Percentiles rank a stretch among this genome's conserved stretches.
These are phyloP conservation scores for Pseudogymnoascus sp. DNA, from an alignment of 2,329 filamentous ascomycete genomes.

Conservation along the genomic window DNA sequence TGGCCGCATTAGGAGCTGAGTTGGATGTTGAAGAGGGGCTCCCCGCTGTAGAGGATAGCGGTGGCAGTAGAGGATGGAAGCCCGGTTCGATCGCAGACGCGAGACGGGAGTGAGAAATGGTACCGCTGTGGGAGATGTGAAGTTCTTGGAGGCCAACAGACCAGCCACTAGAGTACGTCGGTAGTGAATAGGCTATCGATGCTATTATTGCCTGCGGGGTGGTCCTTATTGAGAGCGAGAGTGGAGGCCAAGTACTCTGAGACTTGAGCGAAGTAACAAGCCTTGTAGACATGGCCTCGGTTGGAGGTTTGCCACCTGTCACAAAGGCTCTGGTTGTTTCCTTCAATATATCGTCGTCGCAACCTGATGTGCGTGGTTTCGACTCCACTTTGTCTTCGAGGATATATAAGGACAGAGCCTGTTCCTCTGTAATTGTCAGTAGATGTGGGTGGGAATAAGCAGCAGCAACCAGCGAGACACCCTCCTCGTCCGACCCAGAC, in stretches of 20 bases:
- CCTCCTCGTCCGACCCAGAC: slow-evolving; percentile 22
- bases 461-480: slow-evolving; percentile 53
- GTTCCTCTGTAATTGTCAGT: slow-evolving; percentile 67
- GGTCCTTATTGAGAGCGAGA: slow-evolving; percentile 75
- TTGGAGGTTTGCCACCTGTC: slow-evolving; percentile 1
- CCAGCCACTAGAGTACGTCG: slow-evolving; percentile 72
- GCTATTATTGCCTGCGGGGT: slow-evolving; percentile 60
- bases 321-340: neutral
- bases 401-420: slow-evolving; percentile 68
- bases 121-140: slow-evolving; percentile 41
- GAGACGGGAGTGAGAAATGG: slow-evolving; percentile 40
- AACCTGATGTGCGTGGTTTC: neutral
- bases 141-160: slow-evolving; percentile 89
- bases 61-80: slow-evolving; percentile 33
- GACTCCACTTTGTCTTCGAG: slow-evolving; percentile 1
- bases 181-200: slow-evolving; percentile 79
- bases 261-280: slow-evolving; percentile 75
- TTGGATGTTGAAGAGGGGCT: slow-evolving; percentile 12
- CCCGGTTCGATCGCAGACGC: slow-evolving; percentile 43
- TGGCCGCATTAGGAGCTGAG: slow-evolving; percentile 22
- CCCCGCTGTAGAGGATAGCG: neutral
- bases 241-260: slow-evolving; percentile 67
- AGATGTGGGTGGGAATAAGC: slow-evolving; percentile 70
- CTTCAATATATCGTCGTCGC: neutral
- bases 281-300: slow-evolving; percentile 22